phyloP scores from a whole-genome alignment of 2,329 filamentous ascomycete species.

The Xylariaceae sp. region DNA sequence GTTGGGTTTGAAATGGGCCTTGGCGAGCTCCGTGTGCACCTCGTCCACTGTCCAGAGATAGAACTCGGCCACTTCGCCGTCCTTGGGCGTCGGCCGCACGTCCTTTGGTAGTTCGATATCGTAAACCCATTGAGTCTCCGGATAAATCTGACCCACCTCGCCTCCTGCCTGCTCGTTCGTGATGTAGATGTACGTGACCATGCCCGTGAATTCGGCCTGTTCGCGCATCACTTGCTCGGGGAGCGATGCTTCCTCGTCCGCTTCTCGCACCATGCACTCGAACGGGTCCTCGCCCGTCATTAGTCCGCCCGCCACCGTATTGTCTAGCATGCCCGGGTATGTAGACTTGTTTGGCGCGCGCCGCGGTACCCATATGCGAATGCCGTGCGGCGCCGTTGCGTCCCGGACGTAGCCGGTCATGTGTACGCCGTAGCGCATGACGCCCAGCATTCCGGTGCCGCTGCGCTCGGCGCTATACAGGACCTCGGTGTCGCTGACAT shows the following conservation, averaged over 20 bases:
- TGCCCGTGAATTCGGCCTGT: constrained; percentile 55
- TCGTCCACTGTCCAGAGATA: constrained; percentile 71
- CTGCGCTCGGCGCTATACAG: constrained; percentile 73
- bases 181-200: constrained; percentile 79
- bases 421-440: constrained; percentile 74
- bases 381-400: constrained; percentile 41
- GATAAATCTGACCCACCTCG: constrained; percentile 76
- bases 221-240: constrained; percentile 62
- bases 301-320: constrained; percentile 81
- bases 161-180: constrained; percentile 71
- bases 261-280: constrained; percentile 79
- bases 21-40: constrained; percentile 61
- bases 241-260: constrained; percentile 81
- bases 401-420: constrained; percentile 66
- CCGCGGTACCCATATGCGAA: constrained; percentile 80
- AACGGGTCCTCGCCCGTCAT: constrained; percentile 74
- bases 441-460: constrained; percentile 67
- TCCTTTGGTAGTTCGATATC: constrained; percentile 71
- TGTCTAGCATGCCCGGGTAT: constrained; percentile 89
- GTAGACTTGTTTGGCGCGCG: constrained; percentile 74
- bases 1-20: constrained; percentile 86
- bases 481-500: constrained; percentile 54
- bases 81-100: constrained; percentile 67
- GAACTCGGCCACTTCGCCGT: constrained; percentile 86
- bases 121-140: constrained; percentile 87